A percentile compares a stretch with the other conserved stretches of the same genome.
Conservation (phyloP, 805 yeast species). For the Monosporozyma aerobia region DNA sequence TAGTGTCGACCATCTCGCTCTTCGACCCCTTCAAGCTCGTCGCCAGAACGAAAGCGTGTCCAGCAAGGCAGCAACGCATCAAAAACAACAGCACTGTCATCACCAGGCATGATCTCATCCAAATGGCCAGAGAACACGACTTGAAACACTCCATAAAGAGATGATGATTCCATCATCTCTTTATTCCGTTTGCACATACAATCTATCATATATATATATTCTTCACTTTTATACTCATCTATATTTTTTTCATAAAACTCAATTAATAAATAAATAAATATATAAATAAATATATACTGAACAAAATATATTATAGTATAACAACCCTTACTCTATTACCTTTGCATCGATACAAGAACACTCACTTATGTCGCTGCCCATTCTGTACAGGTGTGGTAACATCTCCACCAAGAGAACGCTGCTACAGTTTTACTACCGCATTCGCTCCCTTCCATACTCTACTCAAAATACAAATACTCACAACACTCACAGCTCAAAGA, state of each 20-base stretch:
- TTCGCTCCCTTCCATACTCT: too few relatives aligned
- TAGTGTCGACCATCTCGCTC: not conserved
- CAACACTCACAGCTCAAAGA: too few relatives aligned
- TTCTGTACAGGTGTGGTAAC: not conserved
- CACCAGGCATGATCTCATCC: constrained; percentile 18
- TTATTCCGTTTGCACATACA: too few relatives aligned
- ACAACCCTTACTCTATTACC: not conserved
- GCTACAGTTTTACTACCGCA: too few relatives aligned
- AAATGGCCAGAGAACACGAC: constrained; percentile 12
- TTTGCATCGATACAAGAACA: not conserved
- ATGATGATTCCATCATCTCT: not conserved
- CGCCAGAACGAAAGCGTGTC: not conserved
- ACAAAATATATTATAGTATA: too few relatives aligned
- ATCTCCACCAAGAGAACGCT: too few relatives aligned
- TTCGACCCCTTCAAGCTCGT: not conserved
- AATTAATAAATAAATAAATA: too few relatives aligned
- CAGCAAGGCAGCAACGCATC: not conserved
- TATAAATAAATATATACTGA: too few relatives aligned
- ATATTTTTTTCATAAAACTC: not conserved
- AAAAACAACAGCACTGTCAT: constrained; percentile 5
- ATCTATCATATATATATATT: not conserved
- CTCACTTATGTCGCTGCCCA: not conserved
- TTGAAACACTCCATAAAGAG: not conserved
- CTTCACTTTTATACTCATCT: not conserved
- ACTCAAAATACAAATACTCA: too few relatives aligned